These are phyloP conservation scores for Polyporus arcularius DNA, from an alignment of 768 basidiomycete genomes.

Conservation along the genomic window DNA sequence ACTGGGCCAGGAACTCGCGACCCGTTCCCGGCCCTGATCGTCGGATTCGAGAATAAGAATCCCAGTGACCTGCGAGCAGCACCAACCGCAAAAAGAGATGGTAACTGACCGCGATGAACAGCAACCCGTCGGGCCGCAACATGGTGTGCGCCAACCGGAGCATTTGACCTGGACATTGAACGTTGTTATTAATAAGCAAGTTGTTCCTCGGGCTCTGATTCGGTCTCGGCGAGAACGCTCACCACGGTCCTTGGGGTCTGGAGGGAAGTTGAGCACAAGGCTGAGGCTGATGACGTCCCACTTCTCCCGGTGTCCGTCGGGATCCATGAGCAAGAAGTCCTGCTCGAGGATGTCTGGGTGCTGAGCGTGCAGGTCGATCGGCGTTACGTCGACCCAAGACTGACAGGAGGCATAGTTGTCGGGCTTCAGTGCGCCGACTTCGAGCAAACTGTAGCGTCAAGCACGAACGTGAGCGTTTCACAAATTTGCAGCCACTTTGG, in stretches of 20 bases:
- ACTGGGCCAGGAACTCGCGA: no score
- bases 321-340: slow-evolving; percentile 75
- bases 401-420: slow-evolving; percentile 73
- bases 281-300: slow-evolving; percentile 88
- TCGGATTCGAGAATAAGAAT: no score
- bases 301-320: slow-evolving; percentile 45
- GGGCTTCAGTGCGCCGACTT: slow-evolving; percentile 85
- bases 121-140: slow-evolving; percentile 52
- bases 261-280: slow-evolving; percentile 88
- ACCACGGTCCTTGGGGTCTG: slow-evolving; percentile 77
- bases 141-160: slow-evolving; percentile 60
- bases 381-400: slow-evolving; percentile 70
- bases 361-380: slow-evolving; percentile 83
- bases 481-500: neutral
- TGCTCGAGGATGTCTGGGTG: slow-evolving; percentile 84
- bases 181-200: neutral
- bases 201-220: no score
- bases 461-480: neutral
- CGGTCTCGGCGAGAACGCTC: neutral
- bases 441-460: slow-evolving; percentile 61
- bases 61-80: no score
- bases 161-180: slow-evolving; percentile 60
- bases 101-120: slow-evolving; percentile 69
- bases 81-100: neutral
- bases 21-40: no score